Percentiles rank a stretch among this genome's conserved stretches.
Conservation (phyloP, 805 yeast genomes). For the Hanseniaspora occidentalis region DNA sequence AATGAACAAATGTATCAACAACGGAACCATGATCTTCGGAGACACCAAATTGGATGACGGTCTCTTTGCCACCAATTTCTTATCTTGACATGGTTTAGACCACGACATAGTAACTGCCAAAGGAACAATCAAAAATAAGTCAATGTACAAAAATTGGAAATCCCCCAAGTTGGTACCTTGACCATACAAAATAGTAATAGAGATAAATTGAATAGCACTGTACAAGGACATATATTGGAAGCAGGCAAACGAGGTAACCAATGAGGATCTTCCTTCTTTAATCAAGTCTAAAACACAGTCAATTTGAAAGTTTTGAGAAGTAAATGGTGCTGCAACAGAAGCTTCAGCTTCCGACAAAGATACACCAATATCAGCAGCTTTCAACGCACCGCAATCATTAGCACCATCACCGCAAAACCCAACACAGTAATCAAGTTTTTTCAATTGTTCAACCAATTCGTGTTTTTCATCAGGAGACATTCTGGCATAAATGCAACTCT, state of each 20-base stretch:
- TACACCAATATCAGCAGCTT: conserved; percentile 95
- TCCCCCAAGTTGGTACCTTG: conserved; percentile 92
- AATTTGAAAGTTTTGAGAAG: conserved; percentile 80
- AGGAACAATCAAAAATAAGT: conserved; percentile 79
- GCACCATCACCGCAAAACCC: conserved; percentile 99
- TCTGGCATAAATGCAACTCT: conserved; percentile 74
- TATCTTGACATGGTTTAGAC: conserved; percentile 57
- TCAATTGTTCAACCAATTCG: conserved; percentile 81
- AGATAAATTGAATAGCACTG: conserved; percentile 88
- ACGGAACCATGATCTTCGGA: conserved; percentile 72
- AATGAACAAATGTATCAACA: conserved; percentile 63
- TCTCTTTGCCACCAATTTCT: conserved; percentile 47
- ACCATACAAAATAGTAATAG: conserved; percentile 75
- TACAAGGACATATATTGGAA: conserved; percentile 96
- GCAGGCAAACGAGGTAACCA: conserved; percentile 92
- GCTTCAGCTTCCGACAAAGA: conserved; percentile 97
- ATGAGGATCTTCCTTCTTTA: conserved; percentile 86
- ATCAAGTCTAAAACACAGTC: conserved; percentile 87
- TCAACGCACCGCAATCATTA: conserved; percentile 95
- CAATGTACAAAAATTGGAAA: conserved; percentile 92
- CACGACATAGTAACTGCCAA: conserved; percentile 96
- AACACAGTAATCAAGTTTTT: conserved; percentile 75
- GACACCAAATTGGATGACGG: conserved; percentile 93
- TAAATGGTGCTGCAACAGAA: conserved; percentile 96
- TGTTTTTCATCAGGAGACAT: conserved; percentile 99